Evolutionary conservation across 441 rosid genomes (phyloP), one percentile per base, ranked within the genome.

Genomic region (Caryocar brasiliense): DNA sequence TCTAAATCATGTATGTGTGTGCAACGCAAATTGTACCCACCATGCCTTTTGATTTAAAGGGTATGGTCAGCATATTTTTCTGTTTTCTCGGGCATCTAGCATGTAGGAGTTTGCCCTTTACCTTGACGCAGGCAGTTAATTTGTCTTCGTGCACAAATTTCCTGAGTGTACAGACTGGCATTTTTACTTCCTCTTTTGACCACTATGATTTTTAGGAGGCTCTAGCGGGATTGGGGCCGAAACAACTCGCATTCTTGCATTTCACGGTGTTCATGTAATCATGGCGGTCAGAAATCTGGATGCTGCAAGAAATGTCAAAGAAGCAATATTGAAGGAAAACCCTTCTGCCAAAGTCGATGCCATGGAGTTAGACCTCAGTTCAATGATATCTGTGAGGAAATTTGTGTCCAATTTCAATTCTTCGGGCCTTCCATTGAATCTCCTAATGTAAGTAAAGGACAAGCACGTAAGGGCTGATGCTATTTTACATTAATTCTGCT

Each of bases 321-420:
- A 79, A 56, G 49, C 71, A 32, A 77, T 86, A 23, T 40, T 72
- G 18, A 72, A 71, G 19, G 66, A 78, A 57, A 70, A 67, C 38
- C 89, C 92, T 23, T 40, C 58, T 7, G 86, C 86, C 34, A 83
- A 76, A 61, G 57, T 86, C 13, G 86, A 83, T 49, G 74, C 75
- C 49, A 78, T 83, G 93, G 83, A 86, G 64, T 59, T 83, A 54
- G 95, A 86, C 73, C 83, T 86, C 23, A 78, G 79, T 61, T 86
- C 87, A 2, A 30, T 79, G 72, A 66, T 60, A 9, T 86, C 95
- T n/a, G 83, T 86, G 6, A 67, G 67, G 61, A 78, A 81, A 22
- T 86, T 86, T 64, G 87, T 84, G 1, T 65, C 80, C 14, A 73
- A 76, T 5, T 86, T 72, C 73, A 73, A 55, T 30, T 64, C 85